These are phyloP conservation scores for Cytospora paraplurivora DNA, from an alignment of 2,329 filamentous ascomycete genomes.

Conservation along the genomic window DNA sequence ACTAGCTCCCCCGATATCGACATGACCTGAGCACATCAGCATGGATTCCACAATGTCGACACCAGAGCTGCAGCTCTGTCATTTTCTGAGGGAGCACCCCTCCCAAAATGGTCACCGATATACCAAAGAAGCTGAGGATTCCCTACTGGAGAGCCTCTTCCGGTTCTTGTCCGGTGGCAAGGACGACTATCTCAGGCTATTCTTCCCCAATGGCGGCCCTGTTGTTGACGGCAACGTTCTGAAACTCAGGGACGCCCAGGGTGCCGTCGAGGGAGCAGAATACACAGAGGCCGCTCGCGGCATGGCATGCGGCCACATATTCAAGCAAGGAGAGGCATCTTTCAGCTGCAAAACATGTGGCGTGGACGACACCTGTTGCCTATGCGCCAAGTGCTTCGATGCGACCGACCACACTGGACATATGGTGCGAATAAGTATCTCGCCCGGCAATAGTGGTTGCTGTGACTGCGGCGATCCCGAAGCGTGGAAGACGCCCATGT, in stretches of 20 bases:
- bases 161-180: conserved; percentile 79
- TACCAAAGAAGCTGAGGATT: conserved; percentile 66
- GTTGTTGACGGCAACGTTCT: conserved; percentile 57
- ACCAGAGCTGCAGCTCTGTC: conserved; percentile 80
- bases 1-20: conserved; percentile 5
- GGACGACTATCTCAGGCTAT: conserved; percentile 70
- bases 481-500: conserved; percentile 85
- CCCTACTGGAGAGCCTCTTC: conserved; percentile 80
- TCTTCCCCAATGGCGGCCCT: conserved; percentile 79
- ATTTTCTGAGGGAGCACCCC: conserved; percentile 79
- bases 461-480: conserved; percentile 97
- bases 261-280: conserved; percentile 89
- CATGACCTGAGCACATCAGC: conserved; percentile 29
- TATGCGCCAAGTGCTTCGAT: conserved; percentile 94
- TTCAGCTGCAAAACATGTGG: conserved; percentile 95
- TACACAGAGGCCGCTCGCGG: conserved; percentile 91
- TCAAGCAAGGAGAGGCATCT: conserved; percentile 89
- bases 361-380: conserved; percentile 90
- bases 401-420: conserved; percentile 93
- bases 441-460: conserved; percentile 89
- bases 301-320: conserved; percentile 95
- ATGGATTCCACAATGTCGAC: conserved; percentile 62
- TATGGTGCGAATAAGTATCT: conserved; percentile 85
- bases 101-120: conserved; percentile 74
- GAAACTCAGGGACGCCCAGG: conserved; percentile 85